Evolutionary conservation across 495 filamentous ascomycete species (phyloP), one percentile per base, ranked within the genome.

Genomic region (Hypoxylon crocopeplum): DNA sequence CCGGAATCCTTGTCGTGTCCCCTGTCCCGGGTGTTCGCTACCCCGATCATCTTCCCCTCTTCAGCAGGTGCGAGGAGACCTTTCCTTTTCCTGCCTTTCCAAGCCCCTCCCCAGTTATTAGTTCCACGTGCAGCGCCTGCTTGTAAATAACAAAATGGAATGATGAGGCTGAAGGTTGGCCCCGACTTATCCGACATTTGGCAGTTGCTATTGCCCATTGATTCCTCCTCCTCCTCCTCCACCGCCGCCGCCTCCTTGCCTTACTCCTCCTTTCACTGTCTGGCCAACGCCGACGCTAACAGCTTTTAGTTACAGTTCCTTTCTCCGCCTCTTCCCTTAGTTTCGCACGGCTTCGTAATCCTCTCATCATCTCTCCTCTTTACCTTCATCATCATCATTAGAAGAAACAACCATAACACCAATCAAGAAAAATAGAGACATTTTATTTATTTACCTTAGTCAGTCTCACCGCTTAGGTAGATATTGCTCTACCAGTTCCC

Each of bases 21-120:
- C 48, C 36, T 42, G 38, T 45, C 24, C 40, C 33, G 34, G 52
- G 25, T 48, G 46, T 30, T 41, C 17, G 33, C 30, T 49, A 55
- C 46, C 59, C 52, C 52, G 52, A 57, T 24, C 51, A 27, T 57
- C 52, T 57, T 63, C 48, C 51, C 51, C 46, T 62, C 46, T 56
- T 62, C 33, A 62, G 59, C 48, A 63, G 59, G 53, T 63, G 39
- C 21, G 19, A 44, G 40, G 32, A 7, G 5, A 29, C 25, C 10
- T 29, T 5, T 10, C 25, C 10, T 29, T 10, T 40, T 40, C 8
- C 20, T 2, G 7, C 17, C 17, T 10, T 21, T 8, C 17, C 34
- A 5, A 16, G n/a, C 34, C 17, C 25, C 25, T 40, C 3, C n/a
- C 17, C 19, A 20, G 38, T 20, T 40, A 20, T 22, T 40, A 20